Evolutionary conservation across 1,139 yeast genomes (phyloP).

Genomic region (Kluyveromyces sp.): DNA sequence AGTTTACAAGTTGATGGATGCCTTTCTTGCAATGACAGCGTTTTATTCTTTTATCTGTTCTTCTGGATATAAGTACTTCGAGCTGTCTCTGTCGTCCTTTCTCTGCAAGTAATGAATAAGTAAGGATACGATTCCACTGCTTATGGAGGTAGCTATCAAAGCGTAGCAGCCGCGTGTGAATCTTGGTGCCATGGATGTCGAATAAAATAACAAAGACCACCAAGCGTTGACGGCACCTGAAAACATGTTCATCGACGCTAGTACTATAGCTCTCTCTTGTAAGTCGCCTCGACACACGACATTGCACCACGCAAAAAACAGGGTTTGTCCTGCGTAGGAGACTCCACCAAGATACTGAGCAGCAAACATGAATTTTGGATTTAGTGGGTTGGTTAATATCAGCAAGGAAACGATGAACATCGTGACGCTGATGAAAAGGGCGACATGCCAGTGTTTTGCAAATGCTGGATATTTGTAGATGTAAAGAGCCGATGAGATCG

Average conservation of each 20-base stretch:
- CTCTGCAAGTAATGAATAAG: conserved; percentile 36
- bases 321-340: conserved; percentile 51
- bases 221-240: conserved; percentile 57
- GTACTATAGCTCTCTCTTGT: conserved; percentile 50
- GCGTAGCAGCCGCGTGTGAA: conserved; percentile 50
- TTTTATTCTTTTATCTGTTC: conserved; percentile 5
- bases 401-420: conserved; percentile 43
- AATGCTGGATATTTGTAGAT: conserved; percentile 35
- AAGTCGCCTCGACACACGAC: conserved; percentile 46
- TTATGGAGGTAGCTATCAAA: conserved; percentile 44
- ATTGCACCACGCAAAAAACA: conserved; percentile 57
- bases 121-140: conserved; percentile 32
- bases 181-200: conserved; percentile 45
- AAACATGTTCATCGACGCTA: conserved; percentile 60
- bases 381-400: conserved; percentile 35
- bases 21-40: neutral
- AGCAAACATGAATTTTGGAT: conserved; percentile 38
- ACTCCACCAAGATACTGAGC: conserved; percentile 51
- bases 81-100: conserved; percentile 26
- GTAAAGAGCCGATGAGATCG: conserved; percentile 42
- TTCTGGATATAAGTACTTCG: conserved; percentile 8
- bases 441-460: conserved; percentile 49
- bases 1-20: too few relatives aligned
- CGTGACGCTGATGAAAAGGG: conserved; percentile 37
- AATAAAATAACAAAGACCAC: conserved; percentile 51